Evolutionary conservation across 2,329 filamentous ascomycete genomes (phyloP).

Genomic region (Passalora sequoiae): DNA sequence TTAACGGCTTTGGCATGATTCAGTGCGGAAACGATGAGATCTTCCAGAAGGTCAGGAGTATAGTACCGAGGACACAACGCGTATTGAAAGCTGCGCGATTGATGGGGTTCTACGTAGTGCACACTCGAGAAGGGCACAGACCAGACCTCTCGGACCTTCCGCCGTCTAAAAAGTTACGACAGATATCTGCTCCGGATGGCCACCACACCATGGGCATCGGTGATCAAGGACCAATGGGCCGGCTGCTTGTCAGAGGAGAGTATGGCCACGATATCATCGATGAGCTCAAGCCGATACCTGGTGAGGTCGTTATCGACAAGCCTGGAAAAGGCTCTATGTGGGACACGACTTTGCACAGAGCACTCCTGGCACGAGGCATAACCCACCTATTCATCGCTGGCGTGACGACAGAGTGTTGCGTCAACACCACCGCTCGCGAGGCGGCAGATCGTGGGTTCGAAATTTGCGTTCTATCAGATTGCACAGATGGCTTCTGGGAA

Average conservation of each 20-base stretch:
- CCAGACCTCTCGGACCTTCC: conserved; percentile 51
- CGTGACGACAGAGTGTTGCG: conserved; percentile 56
- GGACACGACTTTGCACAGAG: conserved; percentile 51
- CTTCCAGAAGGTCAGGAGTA: conserved; percentile 25
- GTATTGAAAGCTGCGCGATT: conserved; percentile 41
- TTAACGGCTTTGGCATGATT: conserved; percentile 49
- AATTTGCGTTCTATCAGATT: conserved; percentile 50
- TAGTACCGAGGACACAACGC: conserved; percentile 27
- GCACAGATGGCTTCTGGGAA: conserved; percentile 46
- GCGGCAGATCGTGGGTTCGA: conserved; percentile 58
- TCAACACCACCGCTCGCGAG: conserved; percentile 53
- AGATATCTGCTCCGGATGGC: conserved; percentile 44
- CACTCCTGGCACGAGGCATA: conserved; percentile 51
- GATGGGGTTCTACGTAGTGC: conserved; percentile 44
- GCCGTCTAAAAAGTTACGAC: conserved; percentile 47
- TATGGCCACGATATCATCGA: conserved; percentile 53
- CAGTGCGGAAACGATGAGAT: conserved; percentile 41
- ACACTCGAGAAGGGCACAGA: conserved; percentile 48
- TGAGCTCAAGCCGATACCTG: conserved; percentile 48
- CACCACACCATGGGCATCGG: conserved; percentile 48
- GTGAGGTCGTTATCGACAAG: conserved; percentile 54
- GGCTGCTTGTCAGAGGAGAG: conserved; percentile 50
- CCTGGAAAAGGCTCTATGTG: conserved; percentile 57
- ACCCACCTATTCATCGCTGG: conserved; percentile 56
- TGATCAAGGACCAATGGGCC: conserved; percentile 50